Conservation (phyloP, 208 protist species). For the Blechomonas ayalai region DNA sequence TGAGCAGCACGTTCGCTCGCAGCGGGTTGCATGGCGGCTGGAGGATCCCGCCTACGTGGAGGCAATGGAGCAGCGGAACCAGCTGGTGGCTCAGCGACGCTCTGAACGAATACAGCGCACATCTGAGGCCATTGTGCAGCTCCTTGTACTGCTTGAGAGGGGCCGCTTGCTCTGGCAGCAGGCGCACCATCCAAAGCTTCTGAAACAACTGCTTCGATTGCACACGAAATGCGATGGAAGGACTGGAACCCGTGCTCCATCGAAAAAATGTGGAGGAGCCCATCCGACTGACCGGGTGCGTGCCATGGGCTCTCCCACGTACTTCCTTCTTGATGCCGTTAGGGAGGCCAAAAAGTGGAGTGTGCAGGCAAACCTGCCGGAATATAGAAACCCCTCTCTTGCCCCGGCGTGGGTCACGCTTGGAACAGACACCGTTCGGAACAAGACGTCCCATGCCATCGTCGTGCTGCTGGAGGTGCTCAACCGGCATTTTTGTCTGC, state of each 20-base stretch:
- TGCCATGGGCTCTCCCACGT: not conserved
- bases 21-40: slow-evolving; percentile 26
- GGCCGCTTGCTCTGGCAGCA: slow-evolving; percentile 51
- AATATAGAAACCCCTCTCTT: slow-evolving; percentile 23
- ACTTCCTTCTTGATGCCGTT: slow-evolving; percentile 10
- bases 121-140: slow-evolving; percentile 22
- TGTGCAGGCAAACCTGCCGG: slow-evolving; percentile 6
- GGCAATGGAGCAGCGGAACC: slow-evolving; percentile 64
- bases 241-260: no score
- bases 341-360: slow-evolving; percentile 7
- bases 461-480: slow-evolving; percentile 22
- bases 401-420: slow-evolving; percentile 57
- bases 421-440: slow-evolving; percentile 26
- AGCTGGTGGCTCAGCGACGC: slow-evolving; percentile 62
- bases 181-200: slow-evolving; percentile 42
- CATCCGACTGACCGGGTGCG: slow-evolving; percentile 14
- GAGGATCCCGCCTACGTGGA: slow-evolving; percentile 54
- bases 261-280: slow-evolving; percentile 31
- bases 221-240: no score
- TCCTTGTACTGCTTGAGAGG: slow-evolving; percentile 44
- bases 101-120: slow-evolving; percentile 68
- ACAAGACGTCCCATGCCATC: slow-evolving; percentile 40
- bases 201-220: slow-evolving; percentile 30
- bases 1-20: slow-evolving; percentile 23
- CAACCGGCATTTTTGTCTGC: slow-evolving; percentile 23